Evolutionary conservation across 352 stramenopile genomes (phyloP), one percentile per base, ranked within the genome.

Genomic region (Phytopythium boreale): DNA sequence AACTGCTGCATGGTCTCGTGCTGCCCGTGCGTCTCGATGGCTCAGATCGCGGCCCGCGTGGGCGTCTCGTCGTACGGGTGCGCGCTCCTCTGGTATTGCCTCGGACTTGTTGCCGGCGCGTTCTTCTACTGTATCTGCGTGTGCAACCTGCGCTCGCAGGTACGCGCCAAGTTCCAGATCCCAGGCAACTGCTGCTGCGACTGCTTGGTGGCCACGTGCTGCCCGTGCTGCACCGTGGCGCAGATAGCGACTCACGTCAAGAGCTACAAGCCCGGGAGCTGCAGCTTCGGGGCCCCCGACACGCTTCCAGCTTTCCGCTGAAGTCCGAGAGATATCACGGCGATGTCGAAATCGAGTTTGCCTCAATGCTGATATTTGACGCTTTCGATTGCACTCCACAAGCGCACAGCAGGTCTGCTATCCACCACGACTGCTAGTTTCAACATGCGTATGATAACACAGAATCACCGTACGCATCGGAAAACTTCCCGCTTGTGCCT

Each of bases 11-110:
- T 78, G 71, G 43, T 36, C 12, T 59, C 43, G 12, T 66, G 24
- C 31, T 78, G 71, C 46, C 67, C 72, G 10, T 83, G 72, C 37
- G 64, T 82, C 24, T 63, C 71, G 0, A 27, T 81, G 36, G 73
- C 73, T 1, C 76, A 84, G 51, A 74, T 84, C 55, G 67, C 63
- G 8, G 52, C 7, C 26, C n/a, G 50, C 12, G 20, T 72, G 53
- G 27, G 58, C 8, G 24, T 72, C 29, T 61, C 62, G 2, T 61
- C 66, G 34, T 76, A 76, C 62, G 66, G 61, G 56, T 43, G 66
- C 20, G 62, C 62, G 27, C 66, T 72, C 24, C 24, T 64, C 17
- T 59, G 61, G 53, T 67, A 66, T 24, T 34, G 65, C 29, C 22
- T 72, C 19, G n/a, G 71, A 10, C 46, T 76, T 1, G 62, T 69